These are phyloP conservation scores for Aurantiochytrium sp. DNA, from an alignment of 108 stramenopile genomes.

Conservation along the genomic window DNA sequence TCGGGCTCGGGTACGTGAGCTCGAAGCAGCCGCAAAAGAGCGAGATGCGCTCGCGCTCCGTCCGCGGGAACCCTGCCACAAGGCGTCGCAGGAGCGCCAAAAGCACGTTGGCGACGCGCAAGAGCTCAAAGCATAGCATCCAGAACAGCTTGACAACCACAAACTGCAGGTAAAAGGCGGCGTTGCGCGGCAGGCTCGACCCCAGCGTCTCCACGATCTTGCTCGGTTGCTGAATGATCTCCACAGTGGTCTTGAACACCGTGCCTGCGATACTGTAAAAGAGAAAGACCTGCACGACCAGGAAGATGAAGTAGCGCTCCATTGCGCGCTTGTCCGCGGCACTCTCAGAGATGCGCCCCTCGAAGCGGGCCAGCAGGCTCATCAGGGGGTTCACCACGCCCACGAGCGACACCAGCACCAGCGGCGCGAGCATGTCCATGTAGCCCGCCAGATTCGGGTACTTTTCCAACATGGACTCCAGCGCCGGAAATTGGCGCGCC, in stretches of 20 bases:
- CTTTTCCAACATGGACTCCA: not conserved
- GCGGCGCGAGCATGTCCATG: not conserved
- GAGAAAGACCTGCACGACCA: not conserved
- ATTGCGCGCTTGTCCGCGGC: conserved; percentile 23
- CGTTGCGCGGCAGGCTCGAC: not conserved
- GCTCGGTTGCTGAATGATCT: conserved; percentile 15
- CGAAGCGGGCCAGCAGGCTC: conserved; percentile 13
- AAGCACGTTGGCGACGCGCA: not conserved
- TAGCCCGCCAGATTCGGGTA: not conserved
- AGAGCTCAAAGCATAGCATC: conserved; percentile 27
- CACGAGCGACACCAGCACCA: not conserved
- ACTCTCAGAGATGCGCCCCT: not conserved
- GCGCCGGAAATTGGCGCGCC: not conserved
- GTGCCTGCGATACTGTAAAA: conserved; percentile 18
- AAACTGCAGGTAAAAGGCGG: conserved; percentile 15
- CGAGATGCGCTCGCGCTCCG: not conserved
- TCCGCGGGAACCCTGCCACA: not conserved
- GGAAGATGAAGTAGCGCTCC: conserved; percentile 15
- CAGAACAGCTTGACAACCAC: conserved; percentile 20
- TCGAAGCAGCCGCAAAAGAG: conserved; percentile 16
- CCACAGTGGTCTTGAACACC: conserved; percentile 5
- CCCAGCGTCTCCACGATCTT: not conserved
- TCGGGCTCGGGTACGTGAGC: not conserved
- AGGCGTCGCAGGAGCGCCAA: not conserved
- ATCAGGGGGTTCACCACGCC: conserved; percentile 21